Percentiles rank a stretch among this genome's conserved stretches.
These are phyloP conservation scores for Pilasporangium apinafurcum DNA, from an alignment of 352 stramenopile genomes.

Conservation along the genomic window DNA sequence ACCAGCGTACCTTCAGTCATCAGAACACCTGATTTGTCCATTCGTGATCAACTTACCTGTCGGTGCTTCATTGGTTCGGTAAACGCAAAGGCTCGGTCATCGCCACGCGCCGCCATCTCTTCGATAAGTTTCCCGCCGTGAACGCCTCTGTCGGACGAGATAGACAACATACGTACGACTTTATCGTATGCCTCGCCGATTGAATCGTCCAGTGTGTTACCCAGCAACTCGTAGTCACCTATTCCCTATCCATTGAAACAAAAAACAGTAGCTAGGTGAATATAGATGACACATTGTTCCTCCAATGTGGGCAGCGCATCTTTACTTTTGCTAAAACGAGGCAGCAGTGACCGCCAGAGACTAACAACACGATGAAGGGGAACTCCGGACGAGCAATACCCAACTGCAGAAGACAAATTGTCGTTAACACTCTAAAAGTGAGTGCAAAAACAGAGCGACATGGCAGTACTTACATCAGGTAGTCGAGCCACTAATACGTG, in stretches of 20 bases:
- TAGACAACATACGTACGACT: slow-evolving; percentile 92
- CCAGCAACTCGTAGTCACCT: slow-evolving; percentile 91
- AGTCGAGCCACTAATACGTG: slow-evolving; percentile 95
- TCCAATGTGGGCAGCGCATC: neutral
- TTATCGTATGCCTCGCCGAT: slow-evolving; percentile 99
- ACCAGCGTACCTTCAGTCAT: neutral
- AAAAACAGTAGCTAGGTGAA: slow-evolving; percentile 9
- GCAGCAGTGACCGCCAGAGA: slow-evolving; percentile 98
- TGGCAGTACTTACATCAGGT: slow-evolving; percentile 31
- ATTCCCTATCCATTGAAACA: slow-evolving; percentile 49
- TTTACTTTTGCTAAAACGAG: slow-evolving; percentile 86
- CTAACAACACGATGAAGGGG: slow-evolving; percentile 95
- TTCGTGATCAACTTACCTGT: slow-evolving; percentile 14
- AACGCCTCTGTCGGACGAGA: slow-evolving; percentile 50
- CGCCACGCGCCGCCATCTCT: slow-evolving; percentile 80
- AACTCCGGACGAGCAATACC: slow-evolving; percentile 68
- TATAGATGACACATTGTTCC: neutral
- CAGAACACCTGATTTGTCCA: no score
- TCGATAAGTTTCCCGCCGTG: slow-evolving; percentile 96
- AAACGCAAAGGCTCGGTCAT: slow-evolving; percentile 87
- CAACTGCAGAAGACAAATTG: slow-evolving; percentile 11
- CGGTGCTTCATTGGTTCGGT: slow-evolving; percentile 90
- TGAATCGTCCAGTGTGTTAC: slow-evolving; percentile 97
- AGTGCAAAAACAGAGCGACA: neutral
- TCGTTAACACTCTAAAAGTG: neutral